Percentiles rank a stretch among this genome's conserved stretches.
Evolutionary conservation across 1,139 yeast genomes (phyloP).

Genomic region (Pichia sp.): DNA sequence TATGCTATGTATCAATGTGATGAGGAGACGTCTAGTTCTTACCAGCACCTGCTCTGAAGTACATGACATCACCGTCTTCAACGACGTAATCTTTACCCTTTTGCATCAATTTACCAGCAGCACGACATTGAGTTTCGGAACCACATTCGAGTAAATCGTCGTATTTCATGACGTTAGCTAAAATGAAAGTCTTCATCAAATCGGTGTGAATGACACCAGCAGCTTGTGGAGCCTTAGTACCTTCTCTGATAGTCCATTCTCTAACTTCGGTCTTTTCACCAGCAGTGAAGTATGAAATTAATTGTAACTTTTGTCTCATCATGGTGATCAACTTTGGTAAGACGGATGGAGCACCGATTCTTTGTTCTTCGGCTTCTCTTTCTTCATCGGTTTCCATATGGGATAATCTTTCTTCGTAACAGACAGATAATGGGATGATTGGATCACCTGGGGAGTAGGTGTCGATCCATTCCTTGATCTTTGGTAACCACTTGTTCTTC

Average conservation of each 20-base stretch:
- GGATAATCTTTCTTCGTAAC: conserved; percentile 90
- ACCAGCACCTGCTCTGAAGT: conserved; percentile 97
- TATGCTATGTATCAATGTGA: neutral
- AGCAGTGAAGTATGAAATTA: conserved; percentile 81
- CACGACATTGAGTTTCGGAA: conserved; percentile 82
- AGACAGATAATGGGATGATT: conserved; percentile 91
- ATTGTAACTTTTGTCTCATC: conserved; percentile 81
- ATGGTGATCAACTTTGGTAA: conserved; percentile 83
- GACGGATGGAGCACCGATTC: conserved; percentile 78
- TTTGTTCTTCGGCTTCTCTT: conserved; percentile 87
- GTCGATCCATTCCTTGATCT: conserved; percentile 98
- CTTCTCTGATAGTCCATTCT: conserved; percentile 87
- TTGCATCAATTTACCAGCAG: conserved; percentile 88
- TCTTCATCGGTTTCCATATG: conserved; percentile 89
- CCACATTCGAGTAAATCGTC: conserved; percentile 78
- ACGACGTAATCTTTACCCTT: conserved; percentile 98
- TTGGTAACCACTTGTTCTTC: conserved; percentile 92
- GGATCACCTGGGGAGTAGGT: conserved; percentile 90
- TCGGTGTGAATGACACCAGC: conserved; percentile 87
- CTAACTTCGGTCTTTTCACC: conserved; percentile 80
- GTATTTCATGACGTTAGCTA: conserved; percentile 84
- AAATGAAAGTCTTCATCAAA: conserved; percentile 72
- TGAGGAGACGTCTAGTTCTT: conserved; percentile 49
- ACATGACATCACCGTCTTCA: conserved; percentile 87
- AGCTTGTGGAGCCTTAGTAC: conserved; percentile 85